Base-by-base conservation (phyloP, 1,284 basidiomycete species). In the Ceratobasidium sp. region DNA sequence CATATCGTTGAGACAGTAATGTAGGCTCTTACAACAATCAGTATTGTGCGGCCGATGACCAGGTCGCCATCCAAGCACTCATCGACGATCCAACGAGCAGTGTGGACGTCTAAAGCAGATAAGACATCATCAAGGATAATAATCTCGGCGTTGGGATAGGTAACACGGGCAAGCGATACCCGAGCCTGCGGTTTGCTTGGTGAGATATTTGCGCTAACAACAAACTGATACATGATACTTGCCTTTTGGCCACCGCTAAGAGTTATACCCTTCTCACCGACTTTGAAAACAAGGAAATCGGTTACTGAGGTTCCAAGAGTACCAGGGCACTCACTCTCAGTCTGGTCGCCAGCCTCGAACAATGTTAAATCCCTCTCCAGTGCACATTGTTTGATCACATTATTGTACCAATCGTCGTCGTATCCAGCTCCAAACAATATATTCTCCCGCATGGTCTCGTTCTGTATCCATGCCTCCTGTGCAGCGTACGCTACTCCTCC, bases 171-270 rank as follows among this genome's bases (percentile, higher is more conserved):
- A 14, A 96, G 82, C 3, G 90, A 92, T 10, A 96, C 87, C 21
- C 94, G 88, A 43, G 93, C 93, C 84, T 92, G n/a, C 32, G 14
- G 6, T 12, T 52, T 26, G 70, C 23, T n/a, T n/a, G n/a, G n/a
- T n/a, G n/a, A n/a, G 8, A 4, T 39, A 10, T n/a, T 34, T 14
- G n/a, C 43, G 14, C 36, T 10, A 21, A 46, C 8, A 18, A 18
- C 81, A 77, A 4, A 81, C 81, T 0, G 81, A 77, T 6, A 10
- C 0, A 79, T 80, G 53, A 82, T 78, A 70, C 90, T 83, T 9
- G 91, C 91, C 79, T 92, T 92, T 78, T 92, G 91, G n/a, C 91
- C 91, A 34, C 90, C 90, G 77, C 87, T 89, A 39, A 87, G 77
- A 1, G 88, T 89, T 26, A 89, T 76, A 5, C 89, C 88, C 77